phyloP scores from a whole-genome alignment of 108 stramenopile species.

The Seminavis robusta region DNA sequence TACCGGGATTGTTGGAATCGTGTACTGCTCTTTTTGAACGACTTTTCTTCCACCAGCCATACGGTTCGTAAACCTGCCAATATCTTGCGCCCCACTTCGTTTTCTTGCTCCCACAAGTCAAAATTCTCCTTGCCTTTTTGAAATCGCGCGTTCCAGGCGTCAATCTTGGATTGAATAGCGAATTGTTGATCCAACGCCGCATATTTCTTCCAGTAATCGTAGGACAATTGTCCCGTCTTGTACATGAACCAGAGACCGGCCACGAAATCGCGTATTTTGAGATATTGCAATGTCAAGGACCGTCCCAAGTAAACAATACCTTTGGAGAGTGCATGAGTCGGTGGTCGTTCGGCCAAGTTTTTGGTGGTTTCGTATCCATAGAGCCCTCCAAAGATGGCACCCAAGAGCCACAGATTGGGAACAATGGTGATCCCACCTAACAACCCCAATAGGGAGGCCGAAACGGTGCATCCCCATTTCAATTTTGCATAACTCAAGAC shows the following conservation, averaged over 20 bases:
- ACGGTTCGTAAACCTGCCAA: conserved; percentile 48
- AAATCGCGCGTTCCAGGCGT: conserved; percentile 65
- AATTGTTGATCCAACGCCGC: conserved; percentile 48
- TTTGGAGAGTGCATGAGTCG: conserved; percentile 1
- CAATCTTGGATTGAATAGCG: conserved; percentile 56
- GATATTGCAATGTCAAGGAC: conserved; percentile 20
- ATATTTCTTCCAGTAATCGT: conserved; percentile 62
- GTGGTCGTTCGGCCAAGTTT: neutral
- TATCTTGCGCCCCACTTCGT: conserved; percentile 57
- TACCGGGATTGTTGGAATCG: conserved; percentile 23
- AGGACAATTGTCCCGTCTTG: conserved; percentile 59
- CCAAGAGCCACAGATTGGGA: conserved; percentile 63
- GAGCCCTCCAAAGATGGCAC: conserved; percentile 30
- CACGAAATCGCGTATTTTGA: conserved; percentile 25
- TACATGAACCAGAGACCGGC: conserved; percentile 48
- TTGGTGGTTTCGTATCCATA: conserved; percentile 46
- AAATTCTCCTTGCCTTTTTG: conserved; percentile 52
- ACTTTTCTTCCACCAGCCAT: conserved; percentile 62
- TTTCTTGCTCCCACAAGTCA: conserved; percentile 65
- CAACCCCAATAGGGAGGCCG: conserved; percentile 25
- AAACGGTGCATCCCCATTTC: conserved; percentile 28
- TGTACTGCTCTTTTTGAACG: conserved; percentile 16
- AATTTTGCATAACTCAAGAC: conserved; percentile 24
- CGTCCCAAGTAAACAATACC: conserved; percentile 16
- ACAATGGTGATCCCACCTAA: conserved; percentile 28